phyloP scores from a whole-genome alignment of 805 yeast species.

The Suhomyces prunicola region DNA sequence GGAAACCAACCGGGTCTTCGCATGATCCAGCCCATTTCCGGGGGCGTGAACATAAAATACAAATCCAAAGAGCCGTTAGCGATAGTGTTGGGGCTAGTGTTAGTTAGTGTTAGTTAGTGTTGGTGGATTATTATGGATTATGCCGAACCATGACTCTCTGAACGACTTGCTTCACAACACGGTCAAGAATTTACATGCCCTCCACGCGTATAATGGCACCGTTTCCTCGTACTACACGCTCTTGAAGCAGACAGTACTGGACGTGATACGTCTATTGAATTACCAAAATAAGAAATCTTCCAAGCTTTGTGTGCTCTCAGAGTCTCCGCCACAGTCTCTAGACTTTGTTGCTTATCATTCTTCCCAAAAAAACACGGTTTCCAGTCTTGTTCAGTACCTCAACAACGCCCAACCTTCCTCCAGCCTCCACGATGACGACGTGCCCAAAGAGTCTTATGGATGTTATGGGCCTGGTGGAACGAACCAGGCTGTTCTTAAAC shows the following conservation, averaged over 20 bases:
- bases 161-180: slow-evolving; percentile 15
- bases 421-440: not conserved
- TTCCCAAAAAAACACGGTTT: not conserved
- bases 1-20: too few relatives aligned
- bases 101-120: not conserved
- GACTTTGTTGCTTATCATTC: not conserved
- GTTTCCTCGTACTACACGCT: slow-evolving; percentile 13
- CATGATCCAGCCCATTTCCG: too few relatives aligned
- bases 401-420: not conserved
- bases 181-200: slow-evolving; percentile 15
- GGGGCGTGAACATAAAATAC: too few relatives aligned
- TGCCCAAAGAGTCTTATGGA: too few relatives aligned
- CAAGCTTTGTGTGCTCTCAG: slow-evolving; percentile 4
- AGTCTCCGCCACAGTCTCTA: not conserved
- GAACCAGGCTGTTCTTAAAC: not conserved
- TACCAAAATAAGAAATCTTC: slow-evolving; percentile 12
- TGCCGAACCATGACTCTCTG: not conserved
- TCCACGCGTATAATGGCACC: slow-evolving; percentile 8
- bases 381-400: not conserved
- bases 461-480: not conserved
- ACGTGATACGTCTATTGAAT: slow-evolving; percentile 14
- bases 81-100: not conserved
- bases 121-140: not conserved
- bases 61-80: too few relatives aligned
- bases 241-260: slow-evolving; percentile 11